Conservation (phyloP, 176 grass and related monocot species). For the Bromus sterilis region DNA sequence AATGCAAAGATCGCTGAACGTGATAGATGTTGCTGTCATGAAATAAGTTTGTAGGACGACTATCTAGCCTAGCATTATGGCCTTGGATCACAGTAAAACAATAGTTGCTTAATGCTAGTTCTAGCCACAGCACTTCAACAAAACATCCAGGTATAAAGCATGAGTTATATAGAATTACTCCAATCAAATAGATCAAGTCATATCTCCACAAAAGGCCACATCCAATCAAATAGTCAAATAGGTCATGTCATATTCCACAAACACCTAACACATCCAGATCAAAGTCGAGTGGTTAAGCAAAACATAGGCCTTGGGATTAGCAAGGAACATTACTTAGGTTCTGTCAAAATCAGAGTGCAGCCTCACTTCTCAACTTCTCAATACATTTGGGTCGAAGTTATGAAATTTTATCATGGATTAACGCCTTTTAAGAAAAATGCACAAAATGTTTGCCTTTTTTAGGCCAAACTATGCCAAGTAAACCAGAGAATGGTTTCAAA, state of each 20-base stretch:
- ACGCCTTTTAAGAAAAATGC: neutral
- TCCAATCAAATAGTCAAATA: neutral
- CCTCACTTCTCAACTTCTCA: neutral
- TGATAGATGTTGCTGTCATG: neutral
- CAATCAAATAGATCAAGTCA: neutral
- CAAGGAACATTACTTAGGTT: neutral
- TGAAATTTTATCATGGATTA: neutral
- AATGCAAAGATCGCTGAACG: neutral
- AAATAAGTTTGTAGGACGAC: neutral
- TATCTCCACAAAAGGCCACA: neutral
- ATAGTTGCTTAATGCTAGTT: neutral
- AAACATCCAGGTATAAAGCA: neutral
- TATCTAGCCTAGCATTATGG: neutral
- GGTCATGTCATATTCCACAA: neutral
- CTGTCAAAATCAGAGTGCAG: neutral
- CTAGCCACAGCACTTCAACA: neutral
- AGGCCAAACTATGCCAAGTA: slow-evolving; percentile 9
- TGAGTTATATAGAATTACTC: neutral
- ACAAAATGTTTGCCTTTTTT: neutral
- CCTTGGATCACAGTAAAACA: neutral
- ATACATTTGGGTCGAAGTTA: neutral
- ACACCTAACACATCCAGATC: neutral
- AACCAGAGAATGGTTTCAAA: too few species aligned
- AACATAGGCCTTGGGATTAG: neutral
- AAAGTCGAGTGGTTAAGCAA: neutral